phyloP scores from a whole-genome alignment of 768 basidiomycete species.

The Boletus reticulatus region DNA sequence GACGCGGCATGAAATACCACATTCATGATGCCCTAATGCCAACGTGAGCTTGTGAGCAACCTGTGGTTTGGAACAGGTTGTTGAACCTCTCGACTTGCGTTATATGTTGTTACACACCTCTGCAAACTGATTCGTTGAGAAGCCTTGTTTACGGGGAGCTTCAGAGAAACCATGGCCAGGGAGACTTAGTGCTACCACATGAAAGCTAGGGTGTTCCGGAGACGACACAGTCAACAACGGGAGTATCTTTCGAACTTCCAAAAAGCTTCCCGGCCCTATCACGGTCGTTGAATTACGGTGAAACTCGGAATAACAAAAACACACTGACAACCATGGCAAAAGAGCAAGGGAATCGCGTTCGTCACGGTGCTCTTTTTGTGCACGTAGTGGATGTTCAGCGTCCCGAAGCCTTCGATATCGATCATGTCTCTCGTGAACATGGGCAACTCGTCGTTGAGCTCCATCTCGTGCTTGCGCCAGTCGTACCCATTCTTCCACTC shows the following conservation, averaged over 20 bases:
- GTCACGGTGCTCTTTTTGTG: conserved; percentile 46
- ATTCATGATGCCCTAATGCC: conserved; percentile 46
- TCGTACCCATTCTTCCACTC: conserved; percentile 55
- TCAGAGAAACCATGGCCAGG: conserved; percentile 66
- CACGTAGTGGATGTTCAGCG: conserved; percentile 56
- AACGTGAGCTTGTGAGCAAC: conserved; percentile 50
- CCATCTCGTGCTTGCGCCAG: conserved; percentile 53
- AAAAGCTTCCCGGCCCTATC: conserved; percentile 50
- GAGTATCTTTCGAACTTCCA: conserved; percentile 54
- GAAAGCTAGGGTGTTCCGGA: conserved; percentile 51
- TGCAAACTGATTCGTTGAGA: conserved; percentile 48
- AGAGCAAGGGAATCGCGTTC: conserved; percentile 56
- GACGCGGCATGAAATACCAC: conserved; percentile 31
- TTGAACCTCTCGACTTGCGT: not conserved
- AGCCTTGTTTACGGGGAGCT: conserved; percentile 52
- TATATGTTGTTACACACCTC: conserved; percentile 40
- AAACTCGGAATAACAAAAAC: not conserved
- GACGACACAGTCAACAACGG: conserved; percentile 46
- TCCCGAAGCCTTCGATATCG: conserved; percentile 44
- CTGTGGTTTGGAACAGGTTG: conserved; percentile 18
- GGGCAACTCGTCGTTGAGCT: conserved; percentile 50
- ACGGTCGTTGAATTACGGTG: not conserved
- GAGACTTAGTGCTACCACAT: conserved; percentile 57
- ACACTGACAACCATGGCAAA: conserved; percentile 54
- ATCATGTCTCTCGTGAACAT: conserved; percentile 57